Evolutionary conservation across 768 basidiomycete genomes (phyloP).

Genomic region (Naganishia onofrii): DNA sequence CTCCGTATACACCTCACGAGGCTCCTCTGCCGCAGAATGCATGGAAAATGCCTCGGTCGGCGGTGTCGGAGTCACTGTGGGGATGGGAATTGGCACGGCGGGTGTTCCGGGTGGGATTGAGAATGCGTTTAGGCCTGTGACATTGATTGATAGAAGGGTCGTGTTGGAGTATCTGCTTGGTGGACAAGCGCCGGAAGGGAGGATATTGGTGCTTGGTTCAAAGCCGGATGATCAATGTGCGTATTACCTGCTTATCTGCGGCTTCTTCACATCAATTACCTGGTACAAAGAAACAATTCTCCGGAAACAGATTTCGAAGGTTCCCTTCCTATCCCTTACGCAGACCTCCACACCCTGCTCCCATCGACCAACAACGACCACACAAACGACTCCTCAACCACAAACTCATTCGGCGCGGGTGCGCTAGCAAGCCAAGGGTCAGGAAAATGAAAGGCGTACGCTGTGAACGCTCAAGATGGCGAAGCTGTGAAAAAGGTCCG

Average conservation of each 20-base stretch:
- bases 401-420: conserved; percentile 6
- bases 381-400: conserved; percentile 21
- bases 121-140: conserved; percentile 69
- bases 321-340: conserved; percentile 47
- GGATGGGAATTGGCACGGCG: conserved; percentile 17
- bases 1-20: conserved; percentile 75
- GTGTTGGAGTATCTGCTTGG: conserved; percentile 84
- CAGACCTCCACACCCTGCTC: conserved; percentile 37
- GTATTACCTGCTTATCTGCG: not conserved
- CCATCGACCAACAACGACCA: conserved; percentile 31
- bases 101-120: conserved; percentile 41
- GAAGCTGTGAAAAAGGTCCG: conserved; percentile 72
- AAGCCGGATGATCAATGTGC: conserved; percentile 57
- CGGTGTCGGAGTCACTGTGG: conserved; percentile 18
- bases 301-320: conserved; percentile 28
- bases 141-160: conserved; percentile 78
- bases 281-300: conserved; percentile 29
- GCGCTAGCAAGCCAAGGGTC: conserved; percentile 50
- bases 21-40: conserved; percentile 77
- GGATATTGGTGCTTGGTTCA: conserved; percentile 58
- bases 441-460: conserved; percentile 71
- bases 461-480: conserved; percentile 70
- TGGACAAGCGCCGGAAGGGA: conserved; percentile 46
- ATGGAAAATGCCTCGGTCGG: conserved; percentile 73
- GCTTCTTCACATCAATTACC: not conserved